Conservation (phyloP, 805 yeast species). For the Sugiyamaella lignohabitans region DNA sequence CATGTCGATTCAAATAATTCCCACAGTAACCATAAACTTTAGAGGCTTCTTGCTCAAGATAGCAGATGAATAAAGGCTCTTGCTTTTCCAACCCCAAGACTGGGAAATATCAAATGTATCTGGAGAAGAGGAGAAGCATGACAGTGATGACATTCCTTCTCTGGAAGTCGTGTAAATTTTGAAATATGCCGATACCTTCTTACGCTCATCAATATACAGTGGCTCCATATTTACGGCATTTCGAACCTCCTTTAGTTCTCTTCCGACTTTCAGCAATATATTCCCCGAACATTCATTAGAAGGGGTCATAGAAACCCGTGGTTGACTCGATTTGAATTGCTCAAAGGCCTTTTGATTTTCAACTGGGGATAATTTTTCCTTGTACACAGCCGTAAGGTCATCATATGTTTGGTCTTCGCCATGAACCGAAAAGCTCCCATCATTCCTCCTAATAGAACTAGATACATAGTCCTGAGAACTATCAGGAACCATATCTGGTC, state of each 20-base stretch:
- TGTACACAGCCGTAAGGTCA: conserved; percentile 2
- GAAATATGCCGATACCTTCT: conserved; percentile 43
- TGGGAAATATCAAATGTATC: conserved; percentile 47
- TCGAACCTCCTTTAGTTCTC: neutral
- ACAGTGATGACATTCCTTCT: conserved; percentile 39
- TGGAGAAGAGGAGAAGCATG: conserved; percentile 52
- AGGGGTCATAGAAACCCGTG: neutral
- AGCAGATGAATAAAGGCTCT: conserved; percentile 45
- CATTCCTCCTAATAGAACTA: too few species aligned
- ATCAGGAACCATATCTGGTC: conserved; percentile 14
- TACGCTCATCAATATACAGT: conserved; percentile 42
- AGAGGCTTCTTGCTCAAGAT: conserved; percentile 40
- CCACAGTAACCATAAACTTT: conserved; percentile 46
- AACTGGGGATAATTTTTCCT: neutral
- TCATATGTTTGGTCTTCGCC: conserved; percentile 5
- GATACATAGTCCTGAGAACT: neutral
- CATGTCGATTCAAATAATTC: too few species aligned
- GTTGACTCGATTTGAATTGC: neutral
- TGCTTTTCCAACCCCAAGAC: conserved; percentile 60
- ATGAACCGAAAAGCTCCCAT: neutral
- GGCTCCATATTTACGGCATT: conserved; percentile 6
- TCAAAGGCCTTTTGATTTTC: neutral
- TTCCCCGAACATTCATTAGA: neutral
- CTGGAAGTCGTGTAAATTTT: conserved; percentile 51
- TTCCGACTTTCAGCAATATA: neutral